Evolutionary conservation across 2,329 filamentous ascomycete species (phyloP).

Genomic region (Cladophialophora chaetospira): DNA sequence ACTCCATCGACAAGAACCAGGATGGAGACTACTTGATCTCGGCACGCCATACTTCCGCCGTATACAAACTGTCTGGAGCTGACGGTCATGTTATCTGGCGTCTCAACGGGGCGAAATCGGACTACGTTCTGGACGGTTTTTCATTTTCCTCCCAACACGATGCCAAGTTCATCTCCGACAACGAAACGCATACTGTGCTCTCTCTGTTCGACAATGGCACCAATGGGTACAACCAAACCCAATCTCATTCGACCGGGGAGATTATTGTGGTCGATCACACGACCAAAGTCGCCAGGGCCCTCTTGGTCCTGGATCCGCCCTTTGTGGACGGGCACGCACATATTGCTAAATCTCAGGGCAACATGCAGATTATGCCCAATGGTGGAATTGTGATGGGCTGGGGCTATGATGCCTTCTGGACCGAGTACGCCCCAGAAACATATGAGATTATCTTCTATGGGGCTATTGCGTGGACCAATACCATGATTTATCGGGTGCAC

Average conservation of each 20-base stretch:
- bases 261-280: conserved; percentile 43
- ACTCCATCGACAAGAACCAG: conserved; percentile 45
- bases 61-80: conserved; percentile 46
- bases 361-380: conserved; percentile 42
- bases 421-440: conserved; percentile 40
- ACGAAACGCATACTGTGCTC: conserved; percentile 42
- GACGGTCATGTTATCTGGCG: conserved; percentile 44
- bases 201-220: conserved; percentile 47
- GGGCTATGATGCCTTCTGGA: conserved; percentile 46
- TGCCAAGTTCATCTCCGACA: conserved; percentile 43
- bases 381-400: conserved; percentile 45
- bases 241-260: conserved; percentile 43
- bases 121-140: conserved; percentile 35
- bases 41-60: conserved; percentile 43
- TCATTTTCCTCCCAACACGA: conserved; percentile 49
- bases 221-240: conserved; percentile 45
- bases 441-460: conserved; percentile 42
- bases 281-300: conserved; percentile 40
- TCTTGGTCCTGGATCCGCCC: conserved; percentile 38
- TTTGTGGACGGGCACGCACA: conserved; percentile 26
- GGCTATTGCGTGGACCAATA: conserved; percentile 37
- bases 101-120: conserved; percentile 41
- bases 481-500: conserved; percentile 47
- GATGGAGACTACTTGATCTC: conserved; percentile 47
- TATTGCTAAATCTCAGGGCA: conserved; percentile 39